Evolutionary conservation across 2,329 filamentous ascomycete genomes (phyloP), one percentile per base, ranked within the genome.

Genomic region (Dactylonectria estremocensis): DNA sequence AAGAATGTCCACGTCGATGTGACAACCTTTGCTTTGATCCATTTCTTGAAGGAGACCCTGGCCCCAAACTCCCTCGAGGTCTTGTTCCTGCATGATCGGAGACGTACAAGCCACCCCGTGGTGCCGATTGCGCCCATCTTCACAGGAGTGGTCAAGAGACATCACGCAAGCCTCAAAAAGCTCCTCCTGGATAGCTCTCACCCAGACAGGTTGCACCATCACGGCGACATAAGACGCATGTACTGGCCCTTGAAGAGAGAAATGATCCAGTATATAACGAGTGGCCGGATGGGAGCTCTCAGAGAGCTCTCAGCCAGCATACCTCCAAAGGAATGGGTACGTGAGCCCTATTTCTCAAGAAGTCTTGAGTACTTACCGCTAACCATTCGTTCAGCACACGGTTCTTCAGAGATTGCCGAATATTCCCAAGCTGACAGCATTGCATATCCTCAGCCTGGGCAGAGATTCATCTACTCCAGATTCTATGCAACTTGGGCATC

Each of bases 1-100:
- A 69, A 61, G 31, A 60, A 59, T n/a, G 61, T 69, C 22, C 67
- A 69, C 13, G 64, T 69, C n/a, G 67, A 69, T 20, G 33, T 67
- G 24, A 69, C 67, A 22, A 64, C 67, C 2, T 69, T 55, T 35
- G 52, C 60, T 18, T 49, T 69, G 28, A 46, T 69, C 18, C 43
- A 58, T 22, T 67, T 69, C 35, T 37, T 69, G 56, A 69, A 67
- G 20, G 64, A 69, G 20, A 69, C 64, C 5, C 31, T 69, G 43
- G 67, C 67, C 7, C 67, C 67, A 28, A 55, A 69, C 43, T 61
- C 64, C 20, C 46, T 69, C n/a, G 61, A 69, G 52, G 49, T 61
- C 13, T 46, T 69, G 16, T 69, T 67, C 48, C 57, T 69, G 11
- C 67, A 67, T 46, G 67, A 69, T 22, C 60, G 64, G 35, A 64